Evolutionary conservation across 2,329 filamentous ascomycete species (phyloP).

Genomic region (Aaosphaeria arxii): DNA sequence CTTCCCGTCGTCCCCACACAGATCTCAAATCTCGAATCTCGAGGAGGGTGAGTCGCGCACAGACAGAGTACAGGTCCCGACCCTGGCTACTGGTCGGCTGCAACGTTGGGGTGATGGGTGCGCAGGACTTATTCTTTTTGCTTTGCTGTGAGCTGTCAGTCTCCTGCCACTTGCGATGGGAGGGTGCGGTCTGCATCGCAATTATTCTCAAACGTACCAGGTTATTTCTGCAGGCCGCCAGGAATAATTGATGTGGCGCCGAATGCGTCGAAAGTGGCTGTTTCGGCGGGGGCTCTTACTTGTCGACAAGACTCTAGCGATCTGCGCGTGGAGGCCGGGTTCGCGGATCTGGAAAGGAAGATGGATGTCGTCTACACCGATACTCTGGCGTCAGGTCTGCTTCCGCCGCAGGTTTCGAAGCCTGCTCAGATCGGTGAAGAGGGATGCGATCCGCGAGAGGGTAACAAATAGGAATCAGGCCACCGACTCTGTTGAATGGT

Average conservation of each 20-base stretch:
- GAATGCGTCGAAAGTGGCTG: constrained; percentile 28
- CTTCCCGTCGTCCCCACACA: constrained; percentile 34
- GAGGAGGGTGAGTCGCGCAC: constrained; percentile 16
- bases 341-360: constrained; percentile 15
- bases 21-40: constrained; percentile 27
- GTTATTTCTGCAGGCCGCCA: constrained; percentile 30
- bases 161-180: constrained; percentile 20
- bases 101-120: constrained; percentile 26
- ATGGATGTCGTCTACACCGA: constrained; percentile 6
- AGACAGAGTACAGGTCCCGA: constrained; percentile 27
- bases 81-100: constrained; percentile 22
- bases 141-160: constrained; percentile 27
- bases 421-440: too few relatives aligned
- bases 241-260: constrained; percentile 33
- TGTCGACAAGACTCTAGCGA: constrained; percentile 28
- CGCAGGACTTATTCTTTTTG: not conserved
- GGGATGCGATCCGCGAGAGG: too few relatives aligned
- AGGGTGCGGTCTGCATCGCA: constrained; percentile 16
- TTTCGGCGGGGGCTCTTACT: constrained; percentile 26
- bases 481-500: too few relatives aligned
- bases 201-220: constrained; percentile 34
- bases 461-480: too few relatives aligned
- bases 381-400: too few relatives aligned
- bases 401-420: too few relatives aligned
- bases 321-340: constrained; percentile 23